Evolutionary conservation across 2,329 filamentous ascomycete species (phyloP).

Genomic region (Dothistroma septosporum): DNA sequence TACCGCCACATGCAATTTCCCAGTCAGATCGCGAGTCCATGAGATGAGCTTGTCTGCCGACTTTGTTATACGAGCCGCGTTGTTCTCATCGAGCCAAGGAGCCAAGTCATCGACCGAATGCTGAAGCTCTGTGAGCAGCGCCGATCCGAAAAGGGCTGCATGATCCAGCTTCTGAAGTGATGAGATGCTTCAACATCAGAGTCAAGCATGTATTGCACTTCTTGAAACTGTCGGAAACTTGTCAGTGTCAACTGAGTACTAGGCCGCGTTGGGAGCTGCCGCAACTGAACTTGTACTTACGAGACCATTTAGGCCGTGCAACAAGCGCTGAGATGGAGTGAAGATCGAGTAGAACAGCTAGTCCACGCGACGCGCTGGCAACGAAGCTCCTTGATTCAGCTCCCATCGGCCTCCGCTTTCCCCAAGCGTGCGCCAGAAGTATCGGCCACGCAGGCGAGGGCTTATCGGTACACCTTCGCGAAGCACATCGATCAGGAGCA

Average conservation of each 20-base stretch:
- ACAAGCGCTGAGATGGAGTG: conserved; percentile 19
- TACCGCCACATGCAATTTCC: conserved; percentile 8
- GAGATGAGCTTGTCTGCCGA: conserved; percentile 3
- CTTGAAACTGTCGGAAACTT: background rate
- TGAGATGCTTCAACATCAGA: conserved; percentile 23
- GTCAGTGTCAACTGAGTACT: background rate
- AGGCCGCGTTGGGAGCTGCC: background rate
- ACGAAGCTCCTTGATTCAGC: conserved; percentile 4
- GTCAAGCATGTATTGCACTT: conserved; percentile 24
- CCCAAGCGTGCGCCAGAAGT: conserved; percentile 7
- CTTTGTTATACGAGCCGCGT: conserved; percentile 7
- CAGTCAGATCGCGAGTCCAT: background rate
- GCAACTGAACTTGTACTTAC: background rate
- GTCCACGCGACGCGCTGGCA: conserved; percentile 12
- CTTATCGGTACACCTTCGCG: conserved; percentile 16
- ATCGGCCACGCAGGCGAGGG: conserved; percentile 21
- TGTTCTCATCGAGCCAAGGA: conserved; percentile 16
- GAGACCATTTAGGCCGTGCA: conserved; percentile 18
- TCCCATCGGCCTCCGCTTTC: conserved; percentile 7
- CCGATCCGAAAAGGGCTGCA: conserved; percentile 26
- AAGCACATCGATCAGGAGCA: conserved; percentile 3
- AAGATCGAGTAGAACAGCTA: conserved; percentile 28
- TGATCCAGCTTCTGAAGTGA: conserved; percentile 25
- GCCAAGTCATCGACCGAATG: conserved; percentile 12
- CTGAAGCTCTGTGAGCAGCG: conserved; percentile 25